phyloP scores from a whole-genome alignment of 176 grass and related monocot species.

The Guadua angustifolia region DNA sequence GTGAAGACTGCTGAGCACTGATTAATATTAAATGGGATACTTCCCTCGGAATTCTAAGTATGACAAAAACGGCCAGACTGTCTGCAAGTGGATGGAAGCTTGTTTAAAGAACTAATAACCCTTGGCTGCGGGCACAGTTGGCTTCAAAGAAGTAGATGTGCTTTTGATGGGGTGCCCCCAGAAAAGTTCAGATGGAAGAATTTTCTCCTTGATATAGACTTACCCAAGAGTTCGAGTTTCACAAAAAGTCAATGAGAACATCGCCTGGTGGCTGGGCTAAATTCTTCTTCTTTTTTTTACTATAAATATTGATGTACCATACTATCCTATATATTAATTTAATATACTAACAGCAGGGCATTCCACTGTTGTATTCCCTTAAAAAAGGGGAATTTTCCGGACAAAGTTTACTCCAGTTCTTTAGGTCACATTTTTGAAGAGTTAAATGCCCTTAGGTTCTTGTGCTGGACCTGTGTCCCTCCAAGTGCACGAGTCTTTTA shows the following conservation, averaged over 20 bases:
- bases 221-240: not conserved
- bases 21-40: not conserved
- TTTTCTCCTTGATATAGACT: not conserved
- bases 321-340: not conserved
- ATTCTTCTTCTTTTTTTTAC: not conserved
- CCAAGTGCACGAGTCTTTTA: not conserved
- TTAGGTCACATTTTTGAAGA: conserved; percentile 1
- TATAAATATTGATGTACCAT: not conserved
- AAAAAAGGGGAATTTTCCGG: not conserved
- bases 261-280: not conserved
- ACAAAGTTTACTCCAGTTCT: conserved; percentile 1
- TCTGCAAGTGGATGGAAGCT: too few relatives aligned
- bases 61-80: not conserved
- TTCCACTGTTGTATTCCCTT: not conserved
- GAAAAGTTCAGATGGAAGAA: not conserved
- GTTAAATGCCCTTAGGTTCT: not conserved
- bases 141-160: not conserved
- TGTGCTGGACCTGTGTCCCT: not conserved
- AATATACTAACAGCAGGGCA: not conserved
- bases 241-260: not conserved
- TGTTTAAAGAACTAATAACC: too few relatives aligned
- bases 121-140: not conserved
- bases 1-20: not conserved
- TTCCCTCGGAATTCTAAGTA: not conserved
- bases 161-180: not conserved